Evolutionary conservation across 2,329 filamentous ascomycete genomes (phyloP), one percentile per base, ranked within the genome.

Genomic region (Penicillium decumbens): DNA sequence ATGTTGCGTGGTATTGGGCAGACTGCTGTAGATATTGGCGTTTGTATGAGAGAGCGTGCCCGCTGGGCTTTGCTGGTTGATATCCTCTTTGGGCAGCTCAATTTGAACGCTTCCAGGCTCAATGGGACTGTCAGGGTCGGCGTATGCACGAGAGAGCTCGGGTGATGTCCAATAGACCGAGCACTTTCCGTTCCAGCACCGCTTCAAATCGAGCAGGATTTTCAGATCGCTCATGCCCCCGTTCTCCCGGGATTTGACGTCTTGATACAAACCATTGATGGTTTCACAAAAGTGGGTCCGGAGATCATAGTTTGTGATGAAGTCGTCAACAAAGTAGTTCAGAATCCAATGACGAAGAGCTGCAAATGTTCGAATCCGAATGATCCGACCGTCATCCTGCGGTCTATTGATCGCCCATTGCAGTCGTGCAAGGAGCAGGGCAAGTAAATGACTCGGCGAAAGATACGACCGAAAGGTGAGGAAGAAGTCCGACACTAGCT

Each of bases 291-390:
- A 96, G 13, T 82, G 81, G 4, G 80, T 75, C 7, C 92, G 84
- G 28, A 97, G 76, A 39, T 80, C 75, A 64, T 86, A 84, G 65
- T 91, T 83, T 23, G 85, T 72, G 35, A 95, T 82, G 66, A 95
- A 98, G 66, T 98, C 93, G 65, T 98, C 93, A 47, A 88, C 80
- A 59, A 97, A 98, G 70, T 98, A 98, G 68, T 98, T 98, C 54
- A 98, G 73, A 49, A 97, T 91, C 93, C 93, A 98, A 70, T 98
- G 93, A 49, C 93, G 84, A 39, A 97, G 78, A 6, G 93, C 93
- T 24, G 96, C 93, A 73, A 97, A 98, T 0, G 91, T 95, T 37
- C 93, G 83, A 13, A 98, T 95, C 43, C 92, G 83, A n/a, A 96
- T 93, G 45, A 98, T 89, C 65, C 90, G 88, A 33, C 93, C 93